Percentiles rank a stretch among this genome's conserved stretches.
Conservation (phyloP, 2,329 filamentous ascomycete genomes). For the Microsporum audouinii region DNA sequence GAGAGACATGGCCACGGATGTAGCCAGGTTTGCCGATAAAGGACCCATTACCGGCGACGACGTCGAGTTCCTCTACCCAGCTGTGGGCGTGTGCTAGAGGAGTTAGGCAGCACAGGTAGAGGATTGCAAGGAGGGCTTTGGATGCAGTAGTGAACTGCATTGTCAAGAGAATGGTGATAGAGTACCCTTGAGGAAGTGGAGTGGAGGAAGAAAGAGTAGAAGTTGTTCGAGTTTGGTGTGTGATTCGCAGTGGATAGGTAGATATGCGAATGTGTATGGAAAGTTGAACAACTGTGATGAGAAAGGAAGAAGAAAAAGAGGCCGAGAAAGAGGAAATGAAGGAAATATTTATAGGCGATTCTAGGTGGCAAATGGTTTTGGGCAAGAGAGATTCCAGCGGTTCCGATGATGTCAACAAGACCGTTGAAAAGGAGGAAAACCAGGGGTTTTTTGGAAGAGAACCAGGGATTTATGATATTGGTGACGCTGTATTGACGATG, state of each 20-base stretch:
- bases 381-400: background rate
- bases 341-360: background rate
- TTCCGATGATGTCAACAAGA: background rate
- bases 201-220: background rate
- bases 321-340: background rate
- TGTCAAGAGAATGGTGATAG: background rate
- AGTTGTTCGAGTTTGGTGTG: background rate
- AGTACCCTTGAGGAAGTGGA: background rate
- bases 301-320: background rate
- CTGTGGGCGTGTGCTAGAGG: conserved; percentile 44
- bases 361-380: background rate
- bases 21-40: conserved; percentile 63
- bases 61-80: conserved; percentile 68
- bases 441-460: background rate
- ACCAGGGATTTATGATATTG: background rate
- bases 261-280: background rate
- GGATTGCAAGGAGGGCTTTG: background rate
- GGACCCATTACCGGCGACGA: conserved; percentile 61
- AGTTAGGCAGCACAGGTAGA: background rate
- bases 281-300: background rate
- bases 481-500: background rate
- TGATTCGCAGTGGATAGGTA: background rate
- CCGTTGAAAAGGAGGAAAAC: background rate
- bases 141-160: background rate
- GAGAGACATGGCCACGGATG: conserved; percentile 56